These are phyloP conservation scores for Nicotiana tomentosiformis DNA, from an alignment of 257 asterid genomes.

Conservation along the genomic window DNA sequence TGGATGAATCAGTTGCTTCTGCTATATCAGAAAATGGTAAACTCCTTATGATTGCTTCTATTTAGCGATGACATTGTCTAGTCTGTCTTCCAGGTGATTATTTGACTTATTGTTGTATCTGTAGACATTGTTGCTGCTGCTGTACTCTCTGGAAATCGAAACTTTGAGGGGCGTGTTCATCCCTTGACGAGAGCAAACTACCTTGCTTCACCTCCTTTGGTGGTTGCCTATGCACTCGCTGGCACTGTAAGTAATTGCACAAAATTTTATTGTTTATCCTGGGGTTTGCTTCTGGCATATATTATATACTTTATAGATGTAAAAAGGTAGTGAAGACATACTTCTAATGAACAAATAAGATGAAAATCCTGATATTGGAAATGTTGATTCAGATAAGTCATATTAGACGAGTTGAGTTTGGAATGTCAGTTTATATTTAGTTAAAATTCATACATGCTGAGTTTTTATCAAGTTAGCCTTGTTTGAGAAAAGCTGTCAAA, in stretches of 20 bases:
- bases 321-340: background rate
- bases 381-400: background rate
- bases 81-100: background rate
- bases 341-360: background rate
- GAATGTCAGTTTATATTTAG: background rate
- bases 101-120: conserved; percentile 4
- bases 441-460: too few relatives aligned
- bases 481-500: background rate
- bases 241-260: conserved; percentile 65
- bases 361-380: background rate
- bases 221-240: conserved; percentile 97
- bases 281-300: background rate
- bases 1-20: conserved; percentile 78
- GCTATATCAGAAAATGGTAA: conserved; percentile 89
- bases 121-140: conserved; percentile 93
- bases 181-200: conserved; percentile 91
- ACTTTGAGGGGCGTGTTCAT: conserved; percentile 96
- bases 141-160: conserved; percentile 93
- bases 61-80: background rate
- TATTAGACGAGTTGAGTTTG: background rate
- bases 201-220: conserved; percentile 97
- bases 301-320: background rate
- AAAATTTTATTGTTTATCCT: background rate
- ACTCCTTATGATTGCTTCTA: background rate
- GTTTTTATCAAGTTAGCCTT: background rate